Evolutionary conservation across 495 filamentous ascomycete genomes (phyloP), one percentile per base, ranked within the genome.

Genomic region (Cercophora samala): DNA sequence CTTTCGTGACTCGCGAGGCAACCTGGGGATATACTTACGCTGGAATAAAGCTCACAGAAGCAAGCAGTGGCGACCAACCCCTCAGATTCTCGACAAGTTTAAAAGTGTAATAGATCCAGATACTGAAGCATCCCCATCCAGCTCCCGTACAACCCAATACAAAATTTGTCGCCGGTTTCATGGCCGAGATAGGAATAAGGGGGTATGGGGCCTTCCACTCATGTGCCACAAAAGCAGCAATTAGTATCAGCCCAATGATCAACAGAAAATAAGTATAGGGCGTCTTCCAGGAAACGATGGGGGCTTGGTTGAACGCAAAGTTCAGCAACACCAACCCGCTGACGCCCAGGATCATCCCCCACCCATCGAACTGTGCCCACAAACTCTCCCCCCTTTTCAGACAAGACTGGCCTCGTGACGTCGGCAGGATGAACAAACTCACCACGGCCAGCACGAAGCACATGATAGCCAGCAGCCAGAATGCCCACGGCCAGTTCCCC

Each of bases 401-500:
- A 4, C 55, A 54, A 24, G 26, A 32, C 42, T 69, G 72, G 52
- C 65, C 69, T 9, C 37, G 37, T 29, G 77, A 53, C 42, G 76
- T 75, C 0, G 89, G 89, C 56, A 90, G 76, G 11, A 82, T 72
- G 15, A 82, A 29, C 26, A 76, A 71, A 11, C 77, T 82, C 6
- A 80, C 56, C 9, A 78, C 58, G 0, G 82, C 78, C 19, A 83
- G 76, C 15, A 78, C 63, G 0, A 77, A 63, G 25, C 79, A 82
- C 17, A 82, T 73, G 64, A 87, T 81, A 1, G 80, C 81, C 64
- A 86, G 75, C 19, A 77, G 75, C 82, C 83, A 91, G 70, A 83
- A 90, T 0, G 82, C 77, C 88, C 90, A 91, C 1, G 84, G 84
- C 90, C 88, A 91, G 80, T 81, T 85, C 1, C 76, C 81, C 73